A percentile compares a stretch with the other conserved stretches of the same genome.
Conservation (phyloP, 352 stramenopile species). For the Pythium sukuiense region DNA sequence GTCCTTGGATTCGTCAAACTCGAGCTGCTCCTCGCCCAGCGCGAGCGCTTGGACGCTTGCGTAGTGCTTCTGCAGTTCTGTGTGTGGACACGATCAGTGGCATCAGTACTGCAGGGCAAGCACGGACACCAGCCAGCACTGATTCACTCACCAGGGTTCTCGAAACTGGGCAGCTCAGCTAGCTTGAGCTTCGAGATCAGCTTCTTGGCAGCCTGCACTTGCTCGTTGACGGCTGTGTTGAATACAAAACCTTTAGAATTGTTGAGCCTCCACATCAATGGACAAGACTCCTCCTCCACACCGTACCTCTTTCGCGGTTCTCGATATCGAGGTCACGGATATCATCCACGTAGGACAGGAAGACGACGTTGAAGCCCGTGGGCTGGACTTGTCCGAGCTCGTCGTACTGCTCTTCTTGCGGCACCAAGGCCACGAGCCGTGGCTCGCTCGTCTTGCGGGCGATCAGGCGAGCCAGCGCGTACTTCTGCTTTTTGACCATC, state of each 20-base stretch:
- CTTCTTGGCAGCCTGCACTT: constrained; percentile 62
- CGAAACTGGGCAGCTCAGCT: constrained; percentile 68
- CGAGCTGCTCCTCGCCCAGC: constrained; percentile 64
- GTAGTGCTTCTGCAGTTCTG: constrained; percentile 88
- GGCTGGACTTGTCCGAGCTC: constrained; percentile 81
- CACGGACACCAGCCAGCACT: no score
- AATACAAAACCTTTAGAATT: no score
- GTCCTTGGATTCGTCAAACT: constrained; percentile 79
- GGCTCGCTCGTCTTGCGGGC: constrained; percentile 74
- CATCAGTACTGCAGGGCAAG: no score
- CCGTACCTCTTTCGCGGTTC: no score
- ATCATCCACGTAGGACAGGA: constrained; percentile 80
- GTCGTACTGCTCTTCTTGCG: constrained; percentile 74
- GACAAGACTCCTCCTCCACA: no score
- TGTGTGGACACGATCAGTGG: neutral
- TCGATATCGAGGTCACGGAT: constrained; percentile 68
- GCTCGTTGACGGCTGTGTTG: constrained; percentile 41
- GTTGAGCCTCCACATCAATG: no score
- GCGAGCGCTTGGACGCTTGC: constrained; percentile 76
- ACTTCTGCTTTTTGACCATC: constrained; percentile 67
- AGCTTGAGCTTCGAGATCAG: constrained; percentile 77
- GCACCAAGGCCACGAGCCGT: constrained; percentile 69
- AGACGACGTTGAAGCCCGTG: constrained; percentile 74
- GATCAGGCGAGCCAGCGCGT: constrained; percentile 68
- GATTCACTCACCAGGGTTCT: constrained; percentile 77